A percentile compares a stretch with the other conserved stretches of the same genome.
Evolutionary conservation across 495 filamentous ascomycete genomes (phyloP).

Genomic region (Penicillium alfredii): DNA sequence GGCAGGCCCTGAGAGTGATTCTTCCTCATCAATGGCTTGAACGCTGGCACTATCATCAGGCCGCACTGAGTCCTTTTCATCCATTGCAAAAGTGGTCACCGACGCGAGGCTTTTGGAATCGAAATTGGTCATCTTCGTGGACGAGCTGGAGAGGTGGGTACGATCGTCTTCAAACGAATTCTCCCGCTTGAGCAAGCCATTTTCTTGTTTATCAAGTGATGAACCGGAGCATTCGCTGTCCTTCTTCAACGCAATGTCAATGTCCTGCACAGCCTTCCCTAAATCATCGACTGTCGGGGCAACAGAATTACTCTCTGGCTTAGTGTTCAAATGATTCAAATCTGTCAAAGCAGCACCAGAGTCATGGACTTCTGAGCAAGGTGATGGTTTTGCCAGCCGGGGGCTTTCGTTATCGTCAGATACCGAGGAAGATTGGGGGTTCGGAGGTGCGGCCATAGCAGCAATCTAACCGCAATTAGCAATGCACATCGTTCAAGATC

Average conservation of each 20-base stretch:
- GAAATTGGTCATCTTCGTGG: slow-evolving; percentile 78
- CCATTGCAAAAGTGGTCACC: slow-evolving; percentile 82
- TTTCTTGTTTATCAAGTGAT: slow-evolving; percentile 24
- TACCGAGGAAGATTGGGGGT: slow-evolving; percentile 22
- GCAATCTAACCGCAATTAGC: slow-evolving; percentile 29
- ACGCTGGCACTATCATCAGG: slow-evolving; percentile 93
- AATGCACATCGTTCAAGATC: neutral
- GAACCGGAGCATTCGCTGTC: slow-evolving; percentile 24
- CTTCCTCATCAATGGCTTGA: slow-evolving; percentile 84
- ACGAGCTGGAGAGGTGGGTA: slow-evolving; percentile 68
- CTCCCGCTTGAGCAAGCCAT: slow-evolving; percentile 34
- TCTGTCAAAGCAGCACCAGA: slow-evolving; percentile 14
- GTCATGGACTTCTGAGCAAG: slow-evolving; percentile 16
- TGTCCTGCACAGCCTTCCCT: slow-evolving; percentile 30
- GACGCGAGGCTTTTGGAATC: slow-evolving; percentile 91
- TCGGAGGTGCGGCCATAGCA: slow-evolving; percentile 34
- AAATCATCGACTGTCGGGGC: slow-evolving; percentile 31
- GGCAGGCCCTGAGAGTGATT: slow-evolving; percentile 63
- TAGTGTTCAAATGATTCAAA: slow-evolving; percentile 16
- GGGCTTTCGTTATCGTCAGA: slow-evolving; percentile 22
- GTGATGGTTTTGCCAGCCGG: slow-evolving; percentile 13
- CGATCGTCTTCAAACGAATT: slow-evolving; percentile 48
- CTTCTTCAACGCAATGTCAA: slow-evolving; percentile 28
- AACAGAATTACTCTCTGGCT: slow-evolving; percentile 11
- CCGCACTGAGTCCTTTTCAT: slow-evolving; percentile 89